Conservation (phyloP, 805 yeast species). For the Ogataea zsoltii region DNA sequence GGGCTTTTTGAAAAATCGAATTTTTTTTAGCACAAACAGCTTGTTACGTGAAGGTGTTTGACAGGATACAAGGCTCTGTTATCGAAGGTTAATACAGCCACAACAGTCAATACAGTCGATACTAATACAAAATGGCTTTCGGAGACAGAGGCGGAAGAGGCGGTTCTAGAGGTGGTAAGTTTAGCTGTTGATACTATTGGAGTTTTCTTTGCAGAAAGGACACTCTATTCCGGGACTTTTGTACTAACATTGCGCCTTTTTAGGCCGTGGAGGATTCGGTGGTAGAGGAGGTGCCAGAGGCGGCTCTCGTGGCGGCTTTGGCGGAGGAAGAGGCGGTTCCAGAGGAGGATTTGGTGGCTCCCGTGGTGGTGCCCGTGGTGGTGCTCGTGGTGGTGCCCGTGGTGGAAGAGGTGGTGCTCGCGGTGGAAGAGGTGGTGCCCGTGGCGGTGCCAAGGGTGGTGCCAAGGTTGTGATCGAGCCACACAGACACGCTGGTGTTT, state of each 20-base stretch:
- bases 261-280: conserved; percentile 26
- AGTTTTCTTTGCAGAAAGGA: too few species aligned
- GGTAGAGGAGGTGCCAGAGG: conserved; percentile 39
- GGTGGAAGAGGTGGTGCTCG: conserved; percentile 59
- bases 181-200: not conserved
- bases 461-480: conserved; percentile 98
- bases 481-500: conserved; percentile 98
- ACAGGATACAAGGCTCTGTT: conserved; percentile 6
- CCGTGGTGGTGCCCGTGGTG: conserved; percentile 56
- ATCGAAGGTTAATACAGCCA: conserved; percentile 6
- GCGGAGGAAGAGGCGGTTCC: conserved; percentile 53
- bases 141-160: conserved; percentile 48
- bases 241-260: conserved; percentile 6
- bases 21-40: conserved; percentile 2
- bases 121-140: conserved; percentile 55
- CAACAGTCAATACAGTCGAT: conserved; percentile 8
- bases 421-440: conserved; percentile 65
- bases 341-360: conserved; percentile 41
- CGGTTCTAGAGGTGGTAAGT: conserved; percentile 47
- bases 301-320: conserved; percentile 36
- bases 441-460: conserved; percentile 86
- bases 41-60: conserved; percentile 1
- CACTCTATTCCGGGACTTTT: not conserved
- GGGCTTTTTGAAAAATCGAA: conserved; percentile 1
- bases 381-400: conserved; percentile 50